Conservation (phyloP, 2,329 filamentous ascomycete genomes). For the Penicillium fuscoglaucum region DNA sequence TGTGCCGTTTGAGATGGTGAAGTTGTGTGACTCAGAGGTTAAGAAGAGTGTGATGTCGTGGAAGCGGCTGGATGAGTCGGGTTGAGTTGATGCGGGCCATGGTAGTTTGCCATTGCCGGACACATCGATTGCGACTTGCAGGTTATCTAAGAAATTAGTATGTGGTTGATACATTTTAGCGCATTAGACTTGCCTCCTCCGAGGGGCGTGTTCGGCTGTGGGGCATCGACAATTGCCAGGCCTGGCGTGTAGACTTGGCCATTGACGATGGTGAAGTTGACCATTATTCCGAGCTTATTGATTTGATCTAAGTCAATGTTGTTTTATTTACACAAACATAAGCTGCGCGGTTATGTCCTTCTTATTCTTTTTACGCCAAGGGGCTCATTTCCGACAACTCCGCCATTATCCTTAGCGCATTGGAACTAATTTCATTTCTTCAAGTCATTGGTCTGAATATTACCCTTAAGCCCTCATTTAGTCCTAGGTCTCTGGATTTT, state of each 20-base stretch:
- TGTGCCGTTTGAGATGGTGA: conserved; percentile 67
- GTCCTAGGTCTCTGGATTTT: not conserved
- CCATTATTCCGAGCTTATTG: conserved; percentile 6
- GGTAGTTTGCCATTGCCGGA: conserved; percentile 23
- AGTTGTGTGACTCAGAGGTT: conserved; percentile 48
- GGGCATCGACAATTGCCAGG: conserved; percentile 65
- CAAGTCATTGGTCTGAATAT: not conserved
- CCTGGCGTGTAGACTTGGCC: conserved; percentile 71
- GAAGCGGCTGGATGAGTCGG: conserved; percentile 16
- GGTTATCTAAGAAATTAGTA: conserved; percentile 16
- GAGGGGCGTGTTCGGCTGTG: conserved; percentile 63
- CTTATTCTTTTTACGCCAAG: conserved; percentile 9
- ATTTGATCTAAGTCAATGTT: not conserved
- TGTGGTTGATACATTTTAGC: conserved; percentile 27
- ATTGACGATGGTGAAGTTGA: conserved; percentile 42
- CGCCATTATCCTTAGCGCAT: conserved; percentile 17
- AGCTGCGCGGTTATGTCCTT: not conserved
- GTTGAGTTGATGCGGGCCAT: conserved; percentile 18
- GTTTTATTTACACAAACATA: not conserved
- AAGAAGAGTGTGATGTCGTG: conserved; percentile 22
- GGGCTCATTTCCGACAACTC: conserved; percentile 25
- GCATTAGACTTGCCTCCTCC: conserved; percentile 59
- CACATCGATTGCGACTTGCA: conserved; percentile 25
- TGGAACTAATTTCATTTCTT: conserved; percentile 16
- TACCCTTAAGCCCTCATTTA: not conserved